Evolutionary conservation across 176 grass and related monocot species (phyloP).

Genomic region (Oryza meridionalis): DNA sequence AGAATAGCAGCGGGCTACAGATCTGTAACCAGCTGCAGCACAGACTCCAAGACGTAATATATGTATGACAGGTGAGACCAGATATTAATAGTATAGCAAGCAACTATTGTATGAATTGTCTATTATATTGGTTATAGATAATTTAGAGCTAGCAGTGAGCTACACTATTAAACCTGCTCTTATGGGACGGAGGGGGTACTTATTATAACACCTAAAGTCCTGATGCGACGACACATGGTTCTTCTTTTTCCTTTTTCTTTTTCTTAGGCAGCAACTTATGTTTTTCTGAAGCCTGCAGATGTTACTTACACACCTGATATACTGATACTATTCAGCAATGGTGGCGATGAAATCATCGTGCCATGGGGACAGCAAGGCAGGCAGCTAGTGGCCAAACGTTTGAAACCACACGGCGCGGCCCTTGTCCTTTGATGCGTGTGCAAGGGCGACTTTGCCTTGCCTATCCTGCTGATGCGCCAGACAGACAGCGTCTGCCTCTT

Average conservation of each 20-base stretch:
- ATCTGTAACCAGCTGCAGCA: too few species aligned
- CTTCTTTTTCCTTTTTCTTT: not conserved
- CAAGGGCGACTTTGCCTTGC: constrained; percentile 24
- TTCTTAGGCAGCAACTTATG: too few species aligned
- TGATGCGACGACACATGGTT: not conserved
- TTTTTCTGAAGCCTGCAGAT: too few species aligned
- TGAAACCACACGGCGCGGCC: constrained; percentile 32
- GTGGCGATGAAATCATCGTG: too few species aligned
- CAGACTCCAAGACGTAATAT: too few species aligned
- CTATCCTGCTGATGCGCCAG: not conserved
- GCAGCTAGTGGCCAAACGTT: not conserved
- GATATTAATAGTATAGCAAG: too few species aligned
- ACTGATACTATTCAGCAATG: not conserved
- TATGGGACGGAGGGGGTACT: not conserved
- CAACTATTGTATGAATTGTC: too few species aligned
- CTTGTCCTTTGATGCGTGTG: constrained; percentile 34
- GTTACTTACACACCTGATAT: not conserved
- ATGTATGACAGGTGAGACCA: too few species aligned
- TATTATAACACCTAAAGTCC: not conserved
- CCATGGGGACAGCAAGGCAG: not conserved
- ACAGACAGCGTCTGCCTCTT: constrained; percentile 26
- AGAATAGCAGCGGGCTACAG: too few species aligned
- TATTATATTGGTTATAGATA: too few species aligned
- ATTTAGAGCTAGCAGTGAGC: too few species aligned
- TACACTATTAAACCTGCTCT: too few species aligned